phyloP scores from a whole-genome alignment of 192 early-diverging fungal genomes.

The Geosiphon pyriformis region DNA sequence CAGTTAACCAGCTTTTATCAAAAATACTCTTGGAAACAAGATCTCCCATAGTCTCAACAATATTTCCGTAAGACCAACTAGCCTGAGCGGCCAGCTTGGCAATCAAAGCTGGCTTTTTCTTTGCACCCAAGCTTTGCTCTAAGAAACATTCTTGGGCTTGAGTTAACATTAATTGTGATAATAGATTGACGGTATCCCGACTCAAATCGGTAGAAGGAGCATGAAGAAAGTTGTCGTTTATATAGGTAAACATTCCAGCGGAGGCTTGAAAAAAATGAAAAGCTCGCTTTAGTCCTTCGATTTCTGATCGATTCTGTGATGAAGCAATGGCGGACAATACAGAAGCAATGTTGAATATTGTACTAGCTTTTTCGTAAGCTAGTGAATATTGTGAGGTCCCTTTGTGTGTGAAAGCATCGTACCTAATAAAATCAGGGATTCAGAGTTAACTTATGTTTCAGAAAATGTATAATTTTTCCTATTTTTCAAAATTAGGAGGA shows the following conservation, averaged over 20 bases:
- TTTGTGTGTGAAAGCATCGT: slow-evolving; percentile 82
- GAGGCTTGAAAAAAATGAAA: slow-evolving; percentile 90
- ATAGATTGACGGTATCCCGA: slow-evolving; percentile 79
- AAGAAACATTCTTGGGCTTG: slow-evolving; percentile 93
- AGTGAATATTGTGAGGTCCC: slow-evolving; percentile 83
- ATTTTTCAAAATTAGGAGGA: not conserved
- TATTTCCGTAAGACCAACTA: slow-evolving; percentile 66
- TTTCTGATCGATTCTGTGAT: slow-evolving; percentile 67
- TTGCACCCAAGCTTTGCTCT: slow-evolving; percentile 79
- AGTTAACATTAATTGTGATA: slow-evolving; percentile 83
- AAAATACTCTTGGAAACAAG: slow-evolving; percentile 64
- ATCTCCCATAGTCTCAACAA: slow-evolving; percentile 67
- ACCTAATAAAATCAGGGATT: slow-evolving; percentile 39
- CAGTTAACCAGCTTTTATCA: slow-evolving; percentile 74
- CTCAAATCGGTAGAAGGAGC: slow-evolving; percentile 90
- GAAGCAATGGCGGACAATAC: slow-evolving; percentile 71
- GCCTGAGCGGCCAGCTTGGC: slow-evolving; percentile 85
- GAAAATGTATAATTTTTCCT: too few species aligned
- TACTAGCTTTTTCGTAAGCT: slow-evolving; percentile 95
- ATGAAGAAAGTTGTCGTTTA: slow-evolving; percentile 98
- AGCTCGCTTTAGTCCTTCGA: slow-evolving; percentile 70
- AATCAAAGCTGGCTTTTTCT: slow-evolving; percentile 83
- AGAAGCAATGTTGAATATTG: slow-evolving; percentile 92
- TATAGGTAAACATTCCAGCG: slow-evolving; percentile 90
- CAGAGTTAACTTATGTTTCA: too few species aligned